Evolutionary conservation across 805 yeast genomes (phyloP).

Genomic region (Ogataea kodamae): DNA sequence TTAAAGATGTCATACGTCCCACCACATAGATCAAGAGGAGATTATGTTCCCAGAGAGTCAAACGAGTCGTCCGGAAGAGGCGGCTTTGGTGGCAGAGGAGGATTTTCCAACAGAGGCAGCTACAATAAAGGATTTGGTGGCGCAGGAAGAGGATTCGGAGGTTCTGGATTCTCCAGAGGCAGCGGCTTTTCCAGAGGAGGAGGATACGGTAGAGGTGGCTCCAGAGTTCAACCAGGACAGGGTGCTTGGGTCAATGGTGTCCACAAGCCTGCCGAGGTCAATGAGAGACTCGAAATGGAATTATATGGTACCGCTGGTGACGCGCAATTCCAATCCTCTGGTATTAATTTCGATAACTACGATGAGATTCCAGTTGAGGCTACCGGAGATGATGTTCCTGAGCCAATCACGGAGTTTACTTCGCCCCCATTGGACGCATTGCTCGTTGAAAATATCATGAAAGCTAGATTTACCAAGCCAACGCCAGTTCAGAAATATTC

Average conservation of each 20-base stretch:
- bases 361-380: conserved; percentile 99
- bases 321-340: conserved; percentile 79
- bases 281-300: conserved; percentile 68
- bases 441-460: conserved; percentile 78
- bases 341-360: conserved; percentile 97
- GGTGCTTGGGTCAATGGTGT: conserved; percentile 87
- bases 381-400: conserved; percentile 91
- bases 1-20: conserved; percentile 42
- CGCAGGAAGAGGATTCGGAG: conserved; percentile 31
- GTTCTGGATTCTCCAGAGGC: conserved; percentile 32
- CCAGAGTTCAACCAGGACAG: conserved; percentile 45
- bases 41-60: conserved; percentile 14
- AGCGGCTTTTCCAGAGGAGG: conserved; percentile 32
- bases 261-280: conserved; percentile 77
- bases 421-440: conserved; percentile 88
- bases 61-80: conserved; percentile 29
- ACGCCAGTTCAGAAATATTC: conserved; percentile 95
- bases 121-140: conserved; percentile 30
- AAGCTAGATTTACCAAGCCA: conserved; percentile 91
- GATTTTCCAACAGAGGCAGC: conserved; percentile 26
- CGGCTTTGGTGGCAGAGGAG: conserved; percentile 28
- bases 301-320: conserved; percentile 81
- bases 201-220: conserved; percentile 31
- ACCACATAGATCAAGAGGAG: conserved; percentile 42
- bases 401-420: conserved; percentile 82